Percentiles rank a stretch among this genome's conserved stretches.
phyloP scores from a whole-genome alignment of 2,329 filamentous ascomycete species.

The Aspergillus arachidicola region DNA sequence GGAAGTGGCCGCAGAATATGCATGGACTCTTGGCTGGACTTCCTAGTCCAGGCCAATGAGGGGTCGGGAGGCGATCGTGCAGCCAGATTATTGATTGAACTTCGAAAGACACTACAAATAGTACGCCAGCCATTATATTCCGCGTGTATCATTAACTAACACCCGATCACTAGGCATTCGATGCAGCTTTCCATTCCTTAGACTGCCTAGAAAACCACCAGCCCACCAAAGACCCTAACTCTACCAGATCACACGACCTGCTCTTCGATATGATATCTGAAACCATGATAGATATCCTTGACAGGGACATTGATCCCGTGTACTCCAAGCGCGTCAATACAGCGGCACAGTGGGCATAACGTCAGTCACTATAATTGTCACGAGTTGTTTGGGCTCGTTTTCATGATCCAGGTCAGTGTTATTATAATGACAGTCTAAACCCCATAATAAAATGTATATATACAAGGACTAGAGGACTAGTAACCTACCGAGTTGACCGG shows the following conservation, averaged over 20 bases:
- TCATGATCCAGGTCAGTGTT: neutral
- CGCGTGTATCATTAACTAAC: slow-evolving; percentile 17
- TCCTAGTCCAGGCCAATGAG: slow-evolving; percentile 25
- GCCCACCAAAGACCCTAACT: neutral
- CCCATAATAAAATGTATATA: neutral
- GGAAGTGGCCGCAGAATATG: slow-evolving; percentile 23
- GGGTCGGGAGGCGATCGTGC: slow-evolving; percentile 10
- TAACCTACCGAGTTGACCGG: neutral
- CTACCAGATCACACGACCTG: neutral
- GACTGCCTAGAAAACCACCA: neutral
- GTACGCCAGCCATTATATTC: slow-evolving; percentile 9
- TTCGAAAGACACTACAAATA: slow-evolving; percentile 37
- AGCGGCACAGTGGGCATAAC: neutral
- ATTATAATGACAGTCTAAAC: neutral
- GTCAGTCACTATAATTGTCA: neutral
- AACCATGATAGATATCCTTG: slow-evolving; percentile 5
- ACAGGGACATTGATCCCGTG: slow-evolving; percentile 5
- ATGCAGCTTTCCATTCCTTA: neutral
- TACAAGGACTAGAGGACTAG: neutral
- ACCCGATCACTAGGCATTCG: neutral
- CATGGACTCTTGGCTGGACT: slow-evolving; percentile 42
- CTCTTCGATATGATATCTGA: slow-evolving; percentile 10
- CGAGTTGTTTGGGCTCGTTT: neutral
- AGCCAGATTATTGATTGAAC: slow-evolving; percentile 35
- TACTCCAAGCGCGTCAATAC: neutral